phyloP scores from a whole-genome alignment of 305 asterid genomes.

The Nicotiana rustica region DNA sequence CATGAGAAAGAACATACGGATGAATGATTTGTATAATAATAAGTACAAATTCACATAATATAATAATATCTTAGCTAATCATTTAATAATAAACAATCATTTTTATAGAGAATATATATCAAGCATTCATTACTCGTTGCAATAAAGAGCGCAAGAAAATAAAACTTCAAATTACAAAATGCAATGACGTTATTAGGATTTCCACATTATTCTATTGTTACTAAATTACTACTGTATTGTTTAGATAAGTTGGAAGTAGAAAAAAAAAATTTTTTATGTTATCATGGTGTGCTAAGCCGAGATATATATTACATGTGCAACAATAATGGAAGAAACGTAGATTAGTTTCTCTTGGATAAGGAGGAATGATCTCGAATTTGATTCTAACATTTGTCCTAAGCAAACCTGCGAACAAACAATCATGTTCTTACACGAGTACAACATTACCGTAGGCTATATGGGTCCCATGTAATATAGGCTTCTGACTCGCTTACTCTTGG shows the following conservation, averaged over 20 bases:
- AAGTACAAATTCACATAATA: no score
- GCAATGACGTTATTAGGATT: no score
- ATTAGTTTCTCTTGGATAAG: background rate
- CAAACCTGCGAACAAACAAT: background rate
- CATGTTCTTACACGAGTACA: background rate
- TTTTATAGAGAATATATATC: no score
- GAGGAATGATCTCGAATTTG: background rate
- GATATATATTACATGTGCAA: background rate
- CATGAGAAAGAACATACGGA: no score
- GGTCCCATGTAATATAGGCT: background rate
- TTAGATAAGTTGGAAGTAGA: background rate
- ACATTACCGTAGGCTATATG: background rate
- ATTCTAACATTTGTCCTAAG: background rate
- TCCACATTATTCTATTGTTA: no score
- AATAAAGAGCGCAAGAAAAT: no score
- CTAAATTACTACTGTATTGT: background rate
- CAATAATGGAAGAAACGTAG: conserved; percentile 7
- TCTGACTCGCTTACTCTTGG: background rate
- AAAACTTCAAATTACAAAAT: no score
- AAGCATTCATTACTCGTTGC: no score
- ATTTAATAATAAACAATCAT: no score
- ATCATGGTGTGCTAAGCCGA: background rate
- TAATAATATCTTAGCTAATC: no score
- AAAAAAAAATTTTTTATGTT: no score
- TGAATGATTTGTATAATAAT: no score